Conservation (phyloP, 768 basidiomycete genomes). For the Xanthoconium purpureum region DNA sequence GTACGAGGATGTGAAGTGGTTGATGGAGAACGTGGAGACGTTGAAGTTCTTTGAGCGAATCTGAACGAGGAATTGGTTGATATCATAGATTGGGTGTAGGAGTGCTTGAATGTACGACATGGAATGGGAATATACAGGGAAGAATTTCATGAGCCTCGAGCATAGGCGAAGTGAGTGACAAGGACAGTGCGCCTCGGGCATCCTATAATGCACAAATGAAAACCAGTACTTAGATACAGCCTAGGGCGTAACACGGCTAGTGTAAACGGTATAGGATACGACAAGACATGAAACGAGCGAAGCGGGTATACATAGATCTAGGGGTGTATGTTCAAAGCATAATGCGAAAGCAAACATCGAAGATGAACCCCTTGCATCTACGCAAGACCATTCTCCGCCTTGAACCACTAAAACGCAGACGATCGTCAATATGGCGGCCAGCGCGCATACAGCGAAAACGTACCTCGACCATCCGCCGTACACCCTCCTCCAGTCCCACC, state of each 20-base stretch:
- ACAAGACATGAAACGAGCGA: neutral
- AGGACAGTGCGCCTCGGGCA: too few relatives aligned
- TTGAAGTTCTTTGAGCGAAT: neutral
- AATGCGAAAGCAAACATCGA: too few relatives aligned
- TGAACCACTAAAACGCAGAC: conserved; percentile 23
- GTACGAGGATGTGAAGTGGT: too few relatives aligned
- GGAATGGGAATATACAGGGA: too few relatives aligned
- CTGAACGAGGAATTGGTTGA: neutral
- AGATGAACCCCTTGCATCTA: conserved; percentile 5
- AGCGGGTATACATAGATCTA: conserved; percentile 4
- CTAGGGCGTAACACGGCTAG: neutral
- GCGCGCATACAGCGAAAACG: conserved; percentile 20
- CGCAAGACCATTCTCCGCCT: conserved; percentile 29
- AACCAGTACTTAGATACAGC: too few relatives aligned
- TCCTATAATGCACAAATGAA: too few relatives aligned
- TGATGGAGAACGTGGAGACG: neutral
- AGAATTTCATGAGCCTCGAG: too few relatives aligned
- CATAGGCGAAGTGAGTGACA: too few relatives aligned
- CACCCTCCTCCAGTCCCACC: conserved; percentile 84
- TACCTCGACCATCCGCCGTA: conserved; percentile 74
- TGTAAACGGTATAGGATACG: neutral
- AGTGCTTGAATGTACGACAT: too few relatives aligned
- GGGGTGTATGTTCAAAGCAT: neutral
- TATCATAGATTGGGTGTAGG: neutral
- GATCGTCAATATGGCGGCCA: neutral